These are phyloP conservation scores for Pseudopediastrum boryanum DNA, from an alignment of 139 green algal species.

Conservation along the genomic window DNA sequence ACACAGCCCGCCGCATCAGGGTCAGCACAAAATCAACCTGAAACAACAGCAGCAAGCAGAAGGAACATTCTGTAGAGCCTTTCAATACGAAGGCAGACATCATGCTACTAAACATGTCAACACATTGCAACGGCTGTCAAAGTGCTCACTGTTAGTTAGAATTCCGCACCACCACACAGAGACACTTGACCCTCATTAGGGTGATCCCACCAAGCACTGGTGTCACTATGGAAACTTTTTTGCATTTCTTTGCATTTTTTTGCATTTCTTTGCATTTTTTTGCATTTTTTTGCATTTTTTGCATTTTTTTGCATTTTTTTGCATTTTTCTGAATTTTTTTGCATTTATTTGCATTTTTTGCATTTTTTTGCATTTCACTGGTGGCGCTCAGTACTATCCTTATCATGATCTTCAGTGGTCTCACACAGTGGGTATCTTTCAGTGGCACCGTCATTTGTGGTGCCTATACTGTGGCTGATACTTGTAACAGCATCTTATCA, in stretches of 20 bases:
- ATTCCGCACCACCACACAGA: neutral
- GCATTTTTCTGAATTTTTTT: no score
- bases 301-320: no score
- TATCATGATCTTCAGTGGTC: no score
- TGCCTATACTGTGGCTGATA: neutral
- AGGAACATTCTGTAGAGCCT: neutral
- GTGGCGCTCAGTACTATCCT: no score
- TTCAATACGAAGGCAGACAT: neutral
- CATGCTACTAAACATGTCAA: neutral
- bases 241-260: no score
- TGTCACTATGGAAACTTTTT: neutral
- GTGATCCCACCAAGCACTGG: neutral
- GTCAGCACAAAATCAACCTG: slow-evolving; percentile 83
- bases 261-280: no score
- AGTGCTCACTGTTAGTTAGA: no score
- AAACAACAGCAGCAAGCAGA: neutral
- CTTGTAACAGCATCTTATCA: neutral
- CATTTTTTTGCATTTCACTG: no score
- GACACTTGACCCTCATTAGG: neutral
- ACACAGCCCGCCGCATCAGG: slow-evolving; percentile 68
- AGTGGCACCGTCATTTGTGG: no score
- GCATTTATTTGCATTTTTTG: no score
- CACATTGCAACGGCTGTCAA: neutral
- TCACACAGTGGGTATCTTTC: no score
- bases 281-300: no score